Percentiles rank a stretch among this genome's conserved stretches.
phyloP scores from a whole-genome alignment of 2,329 filamentous ascomycete species.

The Pleoardoris graminearum region DNA sequence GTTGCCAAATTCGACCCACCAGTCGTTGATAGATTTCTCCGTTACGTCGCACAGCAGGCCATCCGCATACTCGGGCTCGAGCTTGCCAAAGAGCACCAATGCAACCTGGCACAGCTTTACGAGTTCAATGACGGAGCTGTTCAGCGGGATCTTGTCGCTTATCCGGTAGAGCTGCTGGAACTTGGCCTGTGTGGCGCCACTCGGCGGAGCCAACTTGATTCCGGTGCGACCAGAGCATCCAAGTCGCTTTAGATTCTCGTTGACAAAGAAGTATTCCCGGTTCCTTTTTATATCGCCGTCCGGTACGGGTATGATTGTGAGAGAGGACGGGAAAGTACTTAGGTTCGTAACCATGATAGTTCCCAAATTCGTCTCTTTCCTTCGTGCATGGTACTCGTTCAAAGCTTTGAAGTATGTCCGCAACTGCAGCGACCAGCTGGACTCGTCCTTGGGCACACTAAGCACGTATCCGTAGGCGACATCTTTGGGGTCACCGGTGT shows the following conservation, averaged over 20 bases:
- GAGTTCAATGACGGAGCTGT: conserved; percentile 80
- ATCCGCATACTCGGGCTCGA: conserved; percentile 87
- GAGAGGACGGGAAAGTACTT: conserved; percentile 84
- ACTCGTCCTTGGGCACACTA: conserved; percentile 78
- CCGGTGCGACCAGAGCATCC: conserved; percentile 90
- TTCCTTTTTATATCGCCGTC: conserved; percentile 82
- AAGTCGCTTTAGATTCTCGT: conserved; percentile 88
- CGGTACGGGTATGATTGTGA: conserved; percentile 89
- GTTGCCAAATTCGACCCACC: conserved; percentile 93
- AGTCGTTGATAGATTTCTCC: conserved; percentile 85
- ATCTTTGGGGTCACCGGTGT: conserved; percentile 83
- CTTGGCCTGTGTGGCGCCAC: conserved; percentile 81
- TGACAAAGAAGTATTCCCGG: conserved; percentile 84
- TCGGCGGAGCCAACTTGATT: conserved; percentile 76
- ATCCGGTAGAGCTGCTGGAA: conserved; percentile 90
- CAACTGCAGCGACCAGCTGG: conserved; percentile 76
- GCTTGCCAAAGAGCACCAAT: conserved; percentile 81
- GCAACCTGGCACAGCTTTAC: conserved; percentile 91
- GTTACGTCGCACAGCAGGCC: conserved; percentile 92
- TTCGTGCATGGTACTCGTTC: conserved; percentile 80
- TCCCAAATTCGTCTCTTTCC: conserved; percentile 79
- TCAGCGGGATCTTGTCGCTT: conserved; percentile 78
- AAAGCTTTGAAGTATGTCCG: conserved; percentile 85
- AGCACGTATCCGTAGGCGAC: conserved; percentile 78
- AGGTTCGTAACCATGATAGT: conserved; percentile 93